Conservation (phyloP, 1,139 yeast genomes). For the Hemisphaericaspora xylanilytica region DNA sequence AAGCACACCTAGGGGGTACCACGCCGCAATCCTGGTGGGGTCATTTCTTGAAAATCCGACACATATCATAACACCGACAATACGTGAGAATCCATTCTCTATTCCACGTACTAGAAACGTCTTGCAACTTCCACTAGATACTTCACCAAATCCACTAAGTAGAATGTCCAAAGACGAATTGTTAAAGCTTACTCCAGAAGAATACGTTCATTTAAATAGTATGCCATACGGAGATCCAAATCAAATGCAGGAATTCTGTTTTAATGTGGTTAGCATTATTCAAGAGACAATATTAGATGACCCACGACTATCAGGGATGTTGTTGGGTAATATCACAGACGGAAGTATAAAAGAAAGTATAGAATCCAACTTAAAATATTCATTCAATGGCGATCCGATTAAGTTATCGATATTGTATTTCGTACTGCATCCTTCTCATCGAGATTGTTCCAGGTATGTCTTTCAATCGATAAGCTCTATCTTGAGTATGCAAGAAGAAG, state of each 20-base stretch:
- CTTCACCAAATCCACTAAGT: constrained; percentile 36
- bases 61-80: constrained; percentile 3
- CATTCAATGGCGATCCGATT: constrained; percentile 20
- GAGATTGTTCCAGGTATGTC: constrained; percentile 18
- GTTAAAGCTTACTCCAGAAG: constrained; percentile 18
- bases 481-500: constrained; percentile 14
- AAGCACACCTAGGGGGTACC: background rate
- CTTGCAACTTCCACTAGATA: constrained; percentile 17
- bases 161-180: constrained; percentile 28
- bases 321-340: constrained; percentile 4
- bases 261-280: constrained; percentile 29
- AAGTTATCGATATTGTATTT: constrained; percentile 30
- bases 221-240: constrained; percentile 24
- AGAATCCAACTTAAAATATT: constrained; percentile 9
- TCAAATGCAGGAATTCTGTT: constrained; percentile 32
- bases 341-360: background rate
- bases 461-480: constrained; percentile 22
- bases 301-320: constrained; percentile 21
- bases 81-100: constrained; percentile 9
- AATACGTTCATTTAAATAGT: constrained; percentile 24
- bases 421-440: constrained; percentile 23
- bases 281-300: constrained; percentile 27
- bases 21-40: background rate
- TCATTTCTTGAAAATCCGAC: background rate
- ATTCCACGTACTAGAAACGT: constrained; percentile 1